Conservation (phyloP, 441 rosid species). For the Capsella rubella region DNA sequence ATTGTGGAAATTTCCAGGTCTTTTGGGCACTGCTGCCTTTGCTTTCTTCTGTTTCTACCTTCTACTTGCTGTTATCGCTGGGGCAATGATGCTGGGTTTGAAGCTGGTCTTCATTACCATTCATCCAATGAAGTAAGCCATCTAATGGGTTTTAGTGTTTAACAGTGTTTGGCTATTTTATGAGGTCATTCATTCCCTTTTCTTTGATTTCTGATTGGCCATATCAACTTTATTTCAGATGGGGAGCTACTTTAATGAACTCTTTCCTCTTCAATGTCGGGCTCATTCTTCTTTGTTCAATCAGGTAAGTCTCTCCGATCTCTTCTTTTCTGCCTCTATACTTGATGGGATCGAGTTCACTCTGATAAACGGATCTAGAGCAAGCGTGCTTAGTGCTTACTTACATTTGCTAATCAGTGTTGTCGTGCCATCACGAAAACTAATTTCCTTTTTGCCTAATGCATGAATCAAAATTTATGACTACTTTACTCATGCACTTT, state of each 20-base stretch:
- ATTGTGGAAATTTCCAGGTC: slow-evolving; percentile 61
- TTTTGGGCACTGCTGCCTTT: slow-evolving; percentile 97
- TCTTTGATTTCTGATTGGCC: slow-evolving; percentile 39
- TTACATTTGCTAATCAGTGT: neutral
- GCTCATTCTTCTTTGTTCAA: slow-evolving; percentile 92
- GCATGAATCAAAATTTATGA: neutral
- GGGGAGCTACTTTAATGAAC: slow-evolving; percentile 99
- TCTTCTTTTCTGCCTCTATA: slow-evolving; percentile 4
- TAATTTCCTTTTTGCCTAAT: neutral
- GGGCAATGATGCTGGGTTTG: slow-evolving; percentile 99
- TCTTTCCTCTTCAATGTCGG: slow-evolving; percentile 99
- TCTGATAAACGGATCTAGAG: neutral
- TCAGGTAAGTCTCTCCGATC: slow-evolving; percentile 63
- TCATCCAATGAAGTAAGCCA: slow-evolving; percentile 96
- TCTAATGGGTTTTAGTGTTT: slow-evolving; percentile 26
- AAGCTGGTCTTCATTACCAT: slow-evolving; percentile 94
- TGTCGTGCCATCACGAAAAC: neutral
- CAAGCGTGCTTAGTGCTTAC: neutral
- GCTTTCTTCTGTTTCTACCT: slow-evolving; percentile 99
- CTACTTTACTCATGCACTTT: slow-evolving; percentile 1
- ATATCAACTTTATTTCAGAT: slow-evolving; percentile 57
- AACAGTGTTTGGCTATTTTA: slow-evolving; percentile 31
- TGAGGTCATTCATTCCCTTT: slow-evolving; percentile 25
- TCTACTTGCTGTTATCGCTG: slow-evolving; percentile 95
- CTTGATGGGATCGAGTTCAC: neutral